Evolutionary conservation across 2,329 filamentous ascomycete genomes (phyloP).

Genomic region (Epichloe glyceriae): DNA sequence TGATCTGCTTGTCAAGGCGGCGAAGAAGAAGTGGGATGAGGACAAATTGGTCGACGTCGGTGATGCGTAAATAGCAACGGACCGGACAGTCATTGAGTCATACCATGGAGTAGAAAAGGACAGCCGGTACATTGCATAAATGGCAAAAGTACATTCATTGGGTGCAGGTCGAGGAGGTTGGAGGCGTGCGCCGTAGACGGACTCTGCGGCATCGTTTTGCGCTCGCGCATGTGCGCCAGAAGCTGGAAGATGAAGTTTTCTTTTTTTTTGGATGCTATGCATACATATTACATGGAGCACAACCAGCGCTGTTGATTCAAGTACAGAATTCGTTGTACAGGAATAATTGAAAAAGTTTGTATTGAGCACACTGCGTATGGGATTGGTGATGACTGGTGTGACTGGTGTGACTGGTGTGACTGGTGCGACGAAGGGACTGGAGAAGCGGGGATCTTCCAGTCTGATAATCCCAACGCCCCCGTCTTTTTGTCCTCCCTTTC

Average conservation of each 20-base stretch:
- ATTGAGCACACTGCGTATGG: neutral
- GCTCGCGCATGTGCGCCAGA: neutral
- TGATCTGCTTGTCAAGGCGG: constrained; percentile 35
- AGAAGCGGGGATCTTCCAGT: too few species aligned
- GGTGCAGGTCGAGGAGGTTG: too few species aligned
- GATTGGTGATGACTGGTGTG: too few species aligned
- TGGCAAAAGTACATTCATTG: too few species aligned
- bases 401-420: too few species aligned
- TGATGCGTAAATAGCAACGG: neutral
- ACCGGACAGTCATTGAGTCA: neutral
- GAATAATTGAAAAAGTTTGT: neutral
- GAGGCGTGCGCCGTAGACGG: neutral
- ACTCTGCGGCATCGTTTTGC: neutral
- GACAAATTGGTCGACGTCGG: constrained; percentile 24
- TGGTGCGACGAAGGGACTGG: too few species aligned
- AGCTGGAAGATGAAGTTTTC: constrained; percentile 5
- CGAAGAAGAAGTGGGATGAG: constrained; percentile 40
- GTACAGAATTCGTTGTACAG: too few species aligned
- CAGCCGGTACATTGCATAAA: too few species aligned
- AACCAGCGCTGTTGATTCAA: too few species aligned
- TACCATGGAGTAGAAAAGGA: neutral
- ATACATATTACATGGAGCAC: neutral
- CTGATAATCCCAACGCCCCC: too few species aligned
- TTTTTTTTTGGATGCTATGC: neutral
- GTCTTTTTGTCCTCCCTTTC: neutral